A percentile compares a stretch with the other conserved stretches of the same genome.
phyloP scores from a whole-genome alignment of 768 basidiomycete species.

The Lactarius quietus region DNA sequence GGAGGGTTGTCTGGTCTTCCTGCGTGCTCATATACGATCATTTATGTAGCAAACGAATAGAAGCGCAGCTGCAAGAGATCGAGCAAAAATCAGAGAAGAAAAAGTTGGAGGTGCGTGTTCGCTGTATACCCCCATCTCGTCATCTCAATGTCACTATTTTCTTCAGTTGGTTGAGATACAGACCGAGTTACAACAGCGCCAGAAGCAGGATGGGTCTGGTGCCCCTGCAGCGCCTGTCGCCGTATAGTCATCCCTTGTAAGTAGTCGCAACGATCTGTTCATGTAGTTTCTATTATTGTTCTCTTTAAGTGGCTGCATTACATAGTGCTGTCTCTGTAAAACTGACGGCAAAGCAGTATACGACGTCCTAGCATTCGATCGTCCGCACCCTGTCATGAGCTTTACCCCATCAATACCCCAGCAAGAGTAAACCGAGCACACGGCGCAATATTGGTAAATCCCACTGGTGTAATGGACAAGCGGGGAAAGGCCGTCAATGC shows the following conservation, averaged over 20 bases:
- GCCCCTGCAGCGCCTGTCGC: constrained; percentile 11
- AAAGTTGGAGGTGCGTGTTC: constrained; percentile 76
- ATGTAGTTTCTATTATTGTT: not conserved
- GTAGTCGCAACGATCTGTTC: not conserved
- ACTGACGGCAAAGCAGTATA: not conserved
- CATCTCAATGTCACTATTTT: not conserved
- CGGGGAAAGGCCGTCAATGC: not conserved
- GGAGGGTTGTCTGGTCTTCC: not conserved
- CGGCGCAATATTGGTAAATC: not conserved
- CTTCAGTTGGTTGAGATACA: constrained; percentile 73
- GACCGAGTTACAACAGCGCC: constrained; percentile 45
- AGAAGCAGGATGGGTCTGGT: constrained; percentile 34
- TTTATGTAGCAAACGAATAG: constrained; percentile 63
- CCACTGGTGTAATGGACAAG: not conserved
- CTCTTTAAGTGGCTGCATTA: not conserved
- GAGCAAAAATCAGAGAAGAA: constrained; percentile 75
- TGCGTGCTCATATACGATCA: constrained; percentile 17
- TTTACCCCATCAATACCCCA: too few species aligned
- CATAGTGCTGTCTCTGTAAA: not conserved
- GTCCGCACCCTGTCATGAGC: not conserved
- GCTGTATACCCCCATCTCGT: too few species aligned
- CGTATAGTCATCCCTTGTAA: not conserved
- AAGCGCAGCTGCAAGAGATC: constrained; percentile 75
- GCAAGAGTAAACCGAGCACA: not conserved
- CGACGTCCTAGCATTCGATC: not conserved